Percentiles rank a stretch among this genome's conserved stretches.
Conservation (phyloP, 805 yeast genomes). For the Hanseniaspora meyeri region DNA sequence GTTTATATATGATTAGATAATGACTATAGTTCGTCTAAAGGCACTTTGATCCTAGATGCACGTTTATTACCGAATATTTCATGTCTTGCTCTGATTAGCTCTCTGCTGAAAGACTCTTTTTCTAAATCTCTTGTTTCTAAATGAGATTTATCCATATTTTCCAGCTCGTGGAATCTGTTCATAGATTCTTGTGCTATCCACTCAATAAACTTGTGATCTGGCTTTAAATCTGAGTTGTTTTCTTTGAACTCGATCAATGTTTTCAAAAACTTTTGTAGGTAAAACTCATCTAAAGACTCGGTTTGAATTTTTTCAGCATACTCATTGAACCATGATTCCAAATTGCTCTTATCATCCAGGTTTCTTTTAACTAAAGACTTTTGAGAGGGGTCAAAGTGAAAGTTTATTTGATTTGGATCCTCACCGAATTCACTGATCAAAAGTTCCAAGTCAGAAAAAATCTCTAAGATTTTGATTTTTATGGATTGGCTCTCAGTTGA, state of each 20-base stretch:
- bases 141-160: slow-evolving; percentile 16
- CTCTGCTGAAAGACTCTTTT: slow-evolving; percentile 29
- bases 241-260: slow-evolving; percentile 29
- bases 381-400: slow-evolving; percentile 7
- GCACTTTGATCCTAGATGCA: slow-evolving; percentile 48
- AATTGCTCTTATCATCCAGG: slow-evolving; percentile 3
- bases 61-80: slow-evolving; percentile 64
- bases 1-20: background rate
- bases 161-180: slow-evolving; percentile 20
- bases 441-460: slow-evolving; percentile 17
- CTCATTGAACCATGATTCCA: slow-evolving; percentile 23
- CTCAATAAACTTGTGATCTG: slow-evolving; percentile 35
- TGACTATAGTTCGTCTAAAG: slow-evolving; percentile 36
- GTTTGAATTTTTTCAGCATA: slow-evolving; percentile 22
- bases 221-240: slow-evolving; percentile 25
- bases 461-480: slow-evolving; percentile 24
- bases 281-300: slow-evolving; percentile 28
- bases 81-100: slow-evolving; percentile 43
- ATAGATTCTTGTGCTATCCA: slow-evolving; percentile 49
- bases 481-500: slow-evolving; percentile 19
- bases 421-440: background rate
- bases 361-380: slow-evolving; percentile 14
- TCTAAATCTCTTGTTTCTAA: slow-evolving; percentile 25
- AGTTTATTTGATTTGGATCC: slow-evolving; percentile 12
- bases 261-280: slow-evolving; percentile 34